Evolutionary conservation across 1,284 basidiomycete genomes (phyloP), one percentile per base, ranked within the genome.

Genomic region (Fomitopsis schrenkii): DNA sequence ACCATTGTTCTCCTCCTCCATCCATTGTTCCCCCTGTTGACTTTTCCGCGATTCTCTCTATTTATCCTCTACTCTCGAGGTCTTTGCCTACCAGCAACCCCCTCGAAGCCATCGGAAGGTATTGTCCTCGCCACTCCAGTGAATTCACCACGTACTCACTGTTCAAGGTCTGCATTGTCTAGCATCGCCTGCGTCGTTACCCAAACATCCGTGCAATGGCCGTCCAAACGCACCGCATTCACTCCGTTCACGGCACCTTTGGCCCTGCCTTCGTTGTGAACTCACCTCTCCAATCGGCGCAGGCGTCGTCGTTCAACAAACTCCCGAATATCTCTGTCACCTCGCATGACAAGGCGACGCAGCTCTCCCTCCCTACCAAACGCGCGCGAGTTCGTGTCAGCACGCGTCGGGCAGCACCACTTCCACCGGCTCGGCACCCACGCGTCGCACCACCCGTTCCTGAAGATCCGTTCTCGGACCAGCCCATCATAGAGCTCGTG

Each of bases 391-490:
- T 42, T 48, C 57, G 58, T 45, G 7, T 30, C 44, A 61, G 41
- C 3, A 33, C 14, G 38, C 35, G 33, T 59, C 67, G 63, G 9
- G 50, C 22, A 15, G 63, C 71, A 14, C 67, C 69, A 5, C 69
- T 66, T 4, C 68, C 67, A 4, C 68, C 28, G 48, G 42, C 19
- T 59, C 63, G 36, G 9, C 52, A 54, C 12, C 5, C 52, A 41
- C 55, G 60, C 53, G 38, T 50, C 15, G 36, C 54, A 7, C 44
- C 56, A 36, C 46, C 59, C 52, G 41, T 63, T 8, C 30, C 62
- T 19, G 69, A 68, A n/a, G 66, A 72, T 57, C 71, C 71, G 52
- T 72, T 72, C 63, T 66, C 67, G 26, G 71, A 72, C 68, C 60
- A 44, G 33, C 59, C 59, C 0, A 59, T 54, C 35, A 54, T 53